These are phyloP conservation scores for Leccinum variicolor DNA, from an alignment of 768 basidiomycete species.

Conservation along the genomic window DNA sequence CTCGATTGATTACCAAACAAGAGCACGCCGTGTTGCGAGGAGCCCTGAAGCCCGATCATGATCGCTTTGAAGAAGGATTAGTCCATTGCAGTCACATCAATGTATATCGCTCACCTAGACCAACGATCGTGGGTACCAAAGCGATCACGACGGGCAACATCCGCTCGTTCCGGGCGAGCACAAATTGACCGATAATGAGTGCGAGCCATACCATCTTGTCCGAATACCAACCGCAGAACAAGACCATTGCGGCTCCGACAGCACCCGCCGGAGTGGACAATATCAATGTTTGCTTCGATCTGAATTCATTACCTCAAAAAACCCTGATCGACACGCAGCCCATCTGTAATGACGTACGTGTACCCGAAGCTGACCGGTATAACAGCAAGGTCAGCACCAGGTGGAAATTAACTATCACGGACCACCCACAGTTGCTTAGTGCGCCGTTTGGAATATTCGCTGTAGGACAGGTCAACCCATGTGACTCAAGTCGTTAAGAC, in stretches of 20 bases:
- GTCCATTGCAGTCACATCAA: neutral
- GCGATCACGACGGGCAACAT: slow-evolving; percentile 61
- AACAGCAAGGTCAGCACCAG: neutral
- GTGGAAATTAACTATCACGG: neutral
- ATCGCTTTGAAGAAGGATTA: slow-evolving; percentile 35
- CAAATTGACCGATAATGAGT: neutral
- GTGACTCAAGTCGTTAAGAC: neutral
- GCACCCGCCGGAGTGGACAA: slow-evolving; percentile 54
- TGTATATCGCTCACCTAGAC: slow-evolving; percentile 37
- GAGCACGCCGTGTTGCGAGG: slow-evolving; percentile 47
- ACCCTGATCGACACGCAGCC: neutral
- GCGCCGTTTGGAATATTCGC: slow-evolving; percentile 66
- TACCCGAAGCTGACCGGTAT: slow-evolving; percentile 59
- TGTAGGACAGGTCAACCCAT: slow-evolving; percentile 21
- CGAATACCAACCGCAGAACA: slow-evolving; percentile 62
- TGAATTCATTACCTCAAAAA: slow-evolving; percentile 16
- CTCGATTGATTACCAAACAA: slow-evolving; percentile 46
- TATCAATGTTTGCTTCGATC: slow-evolving; percentile 59
- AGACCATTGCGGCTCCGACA: slow-evolving; percentile 44
- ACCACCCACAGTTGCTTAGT: slow-evolving; percentile 53
- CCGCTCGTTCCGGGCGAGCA: slow-evolving; percentile 42
- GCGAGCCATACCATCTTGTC: slow-evolving; percentile 48
- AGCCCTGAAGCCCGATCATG: slow-evolving; percentile 50
- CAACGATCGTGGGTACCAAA: slow-evolving; percentile 56
- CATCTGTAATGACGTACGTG: slow-evolving; percentile 39